Evolutionary conservation across 169 alveolate genomes (phyloP), one percentile per base, ranked within the genome.

Genomic region (Eimeria falciformis): DNA sequence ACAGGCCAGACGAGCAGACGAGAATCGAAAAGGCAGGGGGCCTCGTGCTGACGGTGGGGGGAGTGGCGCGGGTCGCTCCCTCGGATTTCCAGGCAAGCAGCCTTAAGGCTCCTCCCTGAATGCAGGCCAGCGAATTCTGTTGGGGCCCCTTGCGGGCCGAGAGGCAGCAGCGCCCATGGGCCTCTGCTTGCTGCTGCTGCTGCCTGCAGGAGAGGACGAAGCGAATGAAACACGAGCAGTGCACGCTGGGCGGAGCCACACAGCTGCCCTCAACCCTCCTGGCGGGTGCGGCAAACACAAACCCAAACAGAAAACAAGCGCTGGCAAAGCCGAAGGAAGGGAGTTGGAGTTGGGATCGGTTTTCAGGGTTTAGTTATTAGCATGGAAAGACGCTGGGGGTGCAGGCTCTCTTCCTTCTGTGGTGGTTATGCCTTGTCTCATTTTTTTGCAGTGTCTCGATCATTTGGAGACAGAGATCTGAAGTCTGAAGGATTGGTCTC

Each of bases 1-100:
- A 96, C 87, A 95, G 95, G 81, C 95, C 92, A n/a, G 88, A 86
- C 0, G 99, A 97, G 94, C 94, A 94, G 25, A 77, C 66, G 5
- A 94, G 99, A 92, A 96, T 96, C 71, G 94, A 91, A 55, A 91
- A 91, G 68, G 97, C 96, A 9, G 99, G 98, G 18, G 99, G 99
- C 33, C 93, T 93, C 62, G 96, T 97, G n/a, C 4, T 87, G 45
- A 25, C 12, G n/a, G 86, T 66, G 27, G 86, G 78, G 18, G 93
- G 93, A 45, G 77, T 66, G 40, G 85, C 73, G 2, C 45, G 93
- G 14, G 93, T 87, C 17, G 93, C 93, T 11, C 81, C 75, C 46
- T 12, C 21, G 62, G 93, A 71, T 62, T 87, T 33, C 65, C 77
- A 87, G 78, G 93, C 69, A 18, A 7, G 92, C 58, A 3, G 21